Evolutionary conservation across 768 basidiomycete genomes (phyloP).

Genomic region (Myochromella boudieri): DNA sequence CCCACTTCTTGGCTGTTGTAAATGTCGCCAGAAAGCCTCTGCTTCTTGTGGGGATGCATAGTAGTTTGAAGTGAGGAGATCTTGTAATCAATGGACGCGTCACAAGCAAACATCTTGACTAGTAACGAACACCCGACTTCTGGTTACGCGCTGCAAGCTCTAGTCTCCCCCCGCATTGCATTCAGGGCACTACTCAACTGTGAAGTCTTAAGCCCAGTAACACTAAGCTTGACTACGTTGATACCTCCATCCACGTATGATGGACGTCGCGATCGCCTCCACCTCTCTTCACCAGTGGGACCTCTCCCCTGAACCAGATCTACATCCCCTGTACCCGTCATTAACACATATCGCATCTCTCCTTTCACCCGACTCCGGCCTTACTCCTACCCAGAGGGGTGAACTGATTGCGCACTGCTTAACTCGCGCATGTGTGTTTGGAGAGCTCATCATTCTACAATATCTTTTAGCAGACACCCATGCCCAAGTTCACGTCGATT

Average conservation of each 20-base stretch:
- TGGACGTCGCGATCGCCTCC: slow-evolving; percentile 5
- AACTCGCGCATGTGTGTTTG: slow-evolving; percentile 75
- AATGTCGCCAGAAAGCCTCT: slow-evolving; percentile 38
- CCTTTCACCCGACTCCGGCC: slow-evolving; percentile 65
- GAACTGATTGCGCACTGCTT: slow-evolving; percentile 75
- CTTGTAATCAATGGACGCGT: too few species aligned
- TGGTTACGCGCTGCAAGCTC: neutral
- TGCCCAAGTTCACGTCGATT: slow-evolving; percentile 66
- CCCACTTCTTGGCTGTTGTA: slow-evolving; percentile 24
- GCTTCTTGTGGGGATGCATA: slow-evolving; percentile 58
- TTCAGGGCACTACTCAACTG: too few species aligned
- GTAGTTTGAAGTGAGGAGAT: neutral
- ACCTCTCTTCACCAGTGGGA: slow-evolving; percentile 40
- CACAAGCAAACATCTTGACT: too few species aligned
- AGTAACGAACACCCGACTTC: slow-evolving; percentile 4
- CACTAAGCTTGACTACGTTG: too few species aligned
- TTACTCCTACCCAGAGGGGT: slow-evolving; percentile 64
- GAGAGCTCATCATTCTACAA: slow-evolving; percentile 69
- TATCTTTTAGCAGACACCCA: slow-evolving; percentile 70
- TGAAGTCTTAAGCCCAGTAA: too few species aligned
- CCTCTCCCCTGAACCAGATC: slow-evolving; percentile 73
- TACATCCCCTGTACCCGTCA: slow-evolving; percentile 77
- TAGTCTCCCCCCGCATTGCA: too few species aligned
- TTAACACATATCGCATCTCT: slow-evolving; percentile 59
- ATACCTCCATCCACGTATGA: too few species aligned